A percentile compares a stretch with the other conserved stretches of the same genome.
Evolutionary conservation across 257 asterid species (phyloP).

Genomic region (Ligustrum vulgare): DNA sequence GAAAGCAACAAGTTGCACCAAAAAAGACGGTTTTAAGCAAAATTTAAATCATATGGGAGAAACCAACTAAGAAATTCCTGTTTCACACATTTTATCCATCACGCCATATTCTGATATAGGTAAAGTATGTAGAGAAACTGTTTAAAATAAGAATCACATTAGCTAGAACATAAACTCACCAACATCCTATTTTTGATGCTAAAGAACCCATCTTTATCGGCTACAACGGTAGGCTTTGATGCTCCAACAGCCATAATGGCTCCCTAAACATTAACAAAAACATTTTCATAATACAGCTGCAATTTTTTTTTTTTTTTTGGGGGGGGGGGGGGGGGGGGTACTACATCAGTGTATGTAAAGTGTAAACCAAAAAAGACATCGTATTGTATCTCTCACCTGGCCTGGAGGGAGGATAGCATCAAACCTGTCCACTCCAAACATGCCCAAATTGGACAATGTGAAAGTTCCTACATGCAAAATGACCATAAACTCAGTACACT

Average conservation of each 20-base stretch:
- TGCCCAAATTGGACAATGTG: constrained; percentile 85
- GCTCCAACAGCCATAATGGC: constrained; percentile 98
- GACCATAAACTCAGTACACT: background rate
- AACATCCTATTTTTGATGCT: constrained; percentile 73
- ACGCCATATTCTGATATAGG: background rate
- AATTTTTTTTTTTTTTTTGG: background rate
- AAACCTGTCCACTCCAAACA: constrained; percentile 94
- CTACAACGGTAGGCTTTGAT: constrained; percentile 69
- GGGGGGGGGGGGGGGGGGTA: too few relatives aligned
- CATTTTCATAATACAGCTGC: background rate
- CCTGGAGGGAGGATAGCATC: constrained; percentile 98
- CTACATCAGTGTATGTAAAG: background rate
- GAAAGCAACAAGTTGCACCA: background rate
- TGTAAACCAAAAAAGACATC: background rate
- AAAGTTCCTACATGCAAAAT: constrained; percentile 61
- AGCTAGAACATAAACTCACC: constrained; percentile 44
- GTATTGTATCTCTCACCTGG: constrained; percentile 49
- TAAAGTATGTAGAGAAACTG: background rate
- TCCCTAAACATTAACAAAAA: constrained; percentile 51
- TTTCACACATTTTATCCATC: background rate
- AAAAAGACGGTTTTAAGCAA: background rate
- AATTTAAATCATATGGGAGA: background rate
- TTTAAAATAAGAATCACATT: background rate
- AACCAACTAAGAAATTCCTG: background rate
- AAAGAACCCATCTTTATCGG: constrained; percentile 74